Conservation (phyloP, 228 moss, liverwort and hornwort genomes). For the Sphagnum fallax region DNA sequence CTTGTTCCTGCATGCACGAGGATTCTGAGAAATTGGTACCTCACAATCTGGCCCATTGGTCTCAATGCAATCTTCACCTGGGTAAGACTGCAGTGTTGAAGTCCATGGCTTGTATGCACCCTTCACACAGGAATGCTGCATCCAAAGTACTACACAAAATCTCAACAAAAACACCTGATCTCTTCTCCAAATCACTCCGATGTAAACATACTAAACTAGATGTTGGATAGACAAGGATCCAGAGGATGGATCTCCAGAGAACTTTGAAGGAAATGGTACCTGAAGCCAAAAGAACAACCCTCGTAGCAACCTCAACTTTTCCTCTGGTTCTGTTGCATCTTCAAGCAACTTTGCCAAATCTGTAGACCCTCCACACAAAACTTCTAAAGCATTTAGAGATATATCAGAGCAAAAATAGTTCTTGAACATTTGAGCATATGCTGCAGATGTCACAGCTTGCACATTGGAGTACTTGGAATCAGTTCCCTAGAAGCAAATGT, state of each 20-base stretch:
- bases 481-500: no score
- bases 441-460: no score
- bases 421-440: no score
- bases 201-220: no score
- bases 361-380: constrained; percentile 7
- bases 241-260: no score
- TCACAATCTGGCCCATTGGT: constrained; percentile 48
- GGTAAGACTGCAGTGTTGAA: constrained; percentile 9
- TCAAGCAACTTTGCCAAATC: constrained; percentile 52
- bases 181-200: no score
- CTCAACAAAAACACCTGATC: no score
- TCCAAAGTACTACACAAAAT: not conserved
- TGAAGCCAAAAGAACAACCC: constrained; percentile 87
- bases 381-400: no score
- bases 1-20: no score
- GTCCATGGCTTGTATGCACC: constrained; percentile 80
- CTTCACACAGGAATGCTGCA: constrained; percentile 79
- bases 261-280: constrained; percentile 17
- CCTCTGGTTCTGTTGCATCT: constrained; percentile 24
- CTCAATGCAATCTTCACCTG: constrained; percentile 45
- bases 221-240: no score
- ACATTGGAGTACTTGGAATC: no score
- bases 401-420: no score
- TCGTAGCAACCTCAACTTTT: constrained; percentile 55
- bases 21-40: constrained; percentile 7